Evolutionary conservation across 495 filamentous ascomycete species (phyloP).

Genomic region (Bombardia bombarda): DNA sequence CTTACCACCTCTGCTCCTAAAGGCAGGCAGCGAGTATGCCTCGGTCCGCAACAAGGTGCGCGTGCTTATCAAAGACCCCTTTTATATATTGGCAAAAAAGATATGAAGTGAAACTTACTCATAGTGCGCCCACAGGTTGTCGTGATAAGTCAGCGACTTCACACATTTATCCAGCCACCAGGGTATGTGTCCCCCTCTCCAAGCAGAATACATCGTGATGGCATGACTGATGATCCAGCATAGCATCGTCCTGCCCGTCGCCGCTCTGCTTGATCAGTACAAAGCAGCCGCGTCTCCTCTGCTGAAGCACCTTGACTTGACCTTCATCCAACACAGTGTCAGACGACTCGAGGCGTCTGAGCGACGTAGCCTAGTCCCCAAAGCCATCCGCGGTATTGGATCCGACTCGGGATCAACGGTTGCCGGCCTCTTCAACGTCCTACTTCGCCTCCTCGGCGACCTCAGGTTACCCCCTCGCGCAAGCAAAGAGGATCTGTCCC

Average conservation of each 20-base stretch:
- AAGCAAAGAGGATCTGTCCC: conserved; percentile 61
- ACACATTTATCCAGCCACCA: conserved; percentile 35
- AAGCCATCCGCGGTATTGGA: conserved; percentile 63
- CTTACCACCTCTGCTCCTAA: conserved; percentile 73
- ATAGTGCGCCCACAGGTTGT: conserved; percentile 41
- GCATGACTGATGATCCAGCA: neutral
- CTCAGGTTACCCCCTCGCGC: conserved; percentile 68
- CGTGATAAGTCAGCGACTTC: conserved; percentile 58
- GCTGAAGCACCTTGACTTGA: conserved; percentile 79
- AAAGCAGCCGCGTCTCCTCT: conserved; percentile 65
- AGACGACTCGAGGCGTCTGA: conserved; percentile 50
- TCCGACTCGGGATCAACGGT: conserved; percentile 54
- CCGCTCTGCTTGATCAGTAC: conserved; percentile 78
- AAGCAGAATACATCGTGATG: neutral
- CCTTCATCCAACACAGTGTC: conserved; percentile 83
- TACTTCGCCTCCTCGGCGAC: conserved; percentile 64
- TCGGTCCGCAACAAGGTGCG: conserved; percentile 75
- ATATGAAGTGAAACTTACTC: neutral
- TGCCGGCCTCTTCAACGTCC: conserved; percentile 77
- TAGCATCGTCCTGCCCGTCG: conserved; percentile 74
- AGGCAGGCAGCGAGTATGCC: conserved; percentile 70
- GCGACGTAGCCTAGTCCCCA: conserved; percentile 55
- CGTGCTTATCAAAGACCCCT: neutral
- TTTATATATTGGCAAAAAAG: neutral
- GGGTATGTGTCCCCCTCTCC: conserved; percentile 22